Evolutionary conservation across 164 flowering plant species (phyloP).

Genomic region (Magnolia kwangsiensis): DNA sequence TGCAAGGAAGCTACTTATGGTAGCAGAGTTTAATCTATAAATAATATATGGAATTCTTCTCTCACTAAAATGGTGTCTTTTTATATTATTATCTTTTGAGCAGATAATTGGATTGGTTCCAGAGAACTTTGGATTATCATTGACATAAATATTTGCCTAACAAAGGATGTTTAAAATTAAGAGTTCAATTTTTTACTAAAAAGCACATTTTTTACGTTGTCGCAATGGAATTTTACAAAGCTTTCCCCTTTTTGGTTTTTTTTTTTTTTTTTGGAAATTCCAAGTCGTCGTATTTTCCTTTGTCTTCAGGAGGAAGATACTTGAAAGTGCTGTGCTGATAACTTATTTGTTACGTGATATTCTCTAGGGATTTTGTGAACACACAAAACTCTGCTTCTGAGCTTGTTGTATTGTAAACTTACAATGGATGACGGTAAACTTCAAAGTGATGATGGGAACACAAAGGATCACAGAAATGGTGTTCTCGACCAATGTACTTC

Average conservation of each 20-base stretch:
- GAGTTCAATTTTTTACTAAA: too few species aligned
- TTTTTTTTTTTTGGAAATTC: neutral
- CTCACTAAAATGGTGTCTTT: too few species aligned
- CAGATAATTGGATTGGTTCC: too few species aligned
- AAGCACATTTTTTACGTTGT: too few species aligned
- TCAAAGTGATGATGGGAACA: conserved; percentile 20
- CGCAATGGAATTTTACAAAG: too few species aligned
- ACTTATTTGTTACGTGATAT: neutral
- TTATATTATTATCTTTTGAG: too few species aligned
- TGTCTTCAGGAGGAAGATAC: neutral
- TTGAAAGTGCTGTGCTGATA: neutral
- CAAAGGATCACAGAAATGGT: conserved; percentile 37
- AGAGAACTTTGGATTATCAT: too few species aligned
- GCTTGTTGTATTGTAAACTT: conserved; percentile 15
- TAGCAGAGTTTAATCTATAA: too few species aligned
- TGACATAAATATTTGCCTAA: too few species aligned
- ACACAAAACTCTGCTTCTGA: neutral
- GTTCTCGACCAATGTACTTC: conserved; percentile 22
- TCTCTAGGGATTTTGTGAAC: neutral
- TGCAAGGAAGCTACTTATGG: too few species aligned
- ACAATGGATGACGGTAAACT: conserved; percentile 44
- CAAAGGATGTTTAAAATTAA: too few species aligned
- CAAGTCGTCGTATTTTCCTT: neutral
- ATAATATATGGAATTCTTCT: too few species aligned
- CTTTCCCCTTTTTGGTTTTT: neutral